Base-by-base conservation (phyloP, 2,329 filamentous ascomycete species). In the Hortaea werneckii region DNA sequence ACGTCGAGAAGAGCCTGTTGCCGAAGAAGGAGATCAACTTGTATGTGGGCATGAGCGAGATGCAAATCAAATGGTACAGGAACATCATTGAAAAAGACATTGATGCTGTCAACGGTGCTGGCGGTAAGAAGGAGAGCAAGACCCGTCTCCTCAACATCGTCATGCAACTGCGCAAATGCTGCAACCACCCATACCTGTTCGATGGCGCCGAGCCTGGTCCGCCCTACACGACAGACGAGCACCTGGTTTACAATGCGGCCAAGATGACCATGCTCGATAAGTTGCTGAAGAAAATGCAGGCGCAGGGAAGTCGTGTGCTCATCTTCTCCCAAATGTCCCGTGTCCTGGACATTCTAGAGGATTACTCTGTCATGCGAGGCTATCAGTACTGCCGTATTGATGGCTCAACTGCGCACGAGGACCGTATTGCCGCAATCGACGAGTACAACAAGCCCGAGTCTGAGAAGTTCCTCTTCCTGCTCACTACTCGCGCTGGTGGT, bases 281-380 rank as follows among this genome's bases (percentile, higher is more conserved):
- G 68, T 78, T 98, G 8, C 74, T 98, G 41, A 82, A 77, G 58
- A 80, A 89, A 40, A 79, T 98, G 71, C 77, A 89, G 66, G 79
- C 77, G 40, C 84, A 95, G 62, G 92, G 88, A 37, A 96, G 89
- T 62, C 80, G 92, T 54, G 88, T 98, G n/a, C 78, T 98, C 46
- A 96, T 98, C 57, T 98, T 98, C 71, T 98, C 92, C 0, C 92
- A 98, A 62, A 98, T 98, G 92, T 95, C 89, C 60, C 87, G 92
- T 77, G 76, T 95, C 35, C 73, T 98, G 37, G 92, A 98, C 62
- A 98, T 98, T 44, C 76, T 98, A 11, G 92, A 98, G 63, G 92
- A 98, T 65, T 98, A 98, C 67, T 96, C 90, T 54, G 88, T 96
- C 39, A 95, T 98, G 74, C 79, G 89, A 47, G 83, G 87, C 29